Percentiles rank a stretch among this genome's conserved stretches.
Evolutionary conservation across 148 eudicot genomes (phyloP).

Genomic region (Chenopodium berlandieri): DNA sequence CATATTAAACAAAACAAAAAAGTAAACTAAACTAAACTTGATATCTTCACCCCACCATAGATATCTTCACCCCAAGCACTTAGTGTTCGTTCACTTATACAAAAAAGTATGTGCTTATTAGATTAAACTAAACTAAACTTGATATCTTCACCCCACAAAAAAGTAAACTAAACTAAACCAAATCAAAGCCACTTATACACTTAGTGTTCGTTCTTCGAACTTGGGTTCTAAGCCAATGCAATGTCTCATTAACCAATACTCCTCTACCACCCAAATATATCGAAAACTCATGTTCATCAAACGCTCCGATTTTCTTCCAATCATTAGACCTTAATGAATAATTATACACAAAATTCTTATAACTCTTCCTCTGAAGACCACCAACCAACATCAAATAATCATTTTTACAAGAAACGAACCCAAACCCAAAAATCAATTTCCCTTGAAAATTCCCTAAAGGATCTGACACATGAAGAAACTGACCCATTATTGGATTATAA

Average conservation of each 20-base stretch:
- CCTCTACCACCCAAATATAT: conserved; percentile 30
- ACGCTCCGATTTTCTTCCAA: conserved; percentile 30
- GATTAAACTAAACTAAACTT: not conserved
- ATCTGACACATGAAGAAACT: too few relatives aligned
- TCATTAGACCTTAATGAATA: conserved; percentile 24
- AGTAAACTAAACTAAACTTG: too few relatives aligned
- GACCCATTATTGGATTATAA: conserved; percentile 16
- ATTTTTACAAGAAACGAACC: too few relatives aligned
- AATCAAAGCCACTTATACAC: conserved; percentile 26
- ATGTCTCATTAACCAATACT: conserved; percentile 33
- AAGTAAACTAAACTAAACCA: not conserved
- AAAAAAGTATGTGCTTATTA: not conserved
- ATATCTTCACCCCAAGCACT: conserved; percentile 28
- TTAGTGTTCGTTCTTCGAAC: conserved; percentile 16
- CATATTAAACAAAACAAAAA: too few relatives aligned
- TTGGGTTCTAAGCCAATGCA: conserved; percentile 32
- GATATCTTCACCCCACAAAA: not conserved
- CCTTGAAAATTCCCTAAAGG: too few relatives aligned
- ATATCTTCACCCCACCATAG: conserved; percentile 9
- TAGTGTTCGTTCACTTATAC: conserved; percentile 30
- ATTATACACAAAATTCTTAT: conserved; percentile 26
- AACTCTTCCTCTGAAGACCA: not conserved
- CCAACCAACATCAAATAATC: too few relatives aligned
- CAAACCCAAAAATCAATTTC: too few relatives aligned
- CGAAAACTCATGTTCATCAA: conserved; percentile 8